Base-by-base conservation (phyloP, 495 filamentous ascomycete genomes). In the Immersiella caudata region DNA sequence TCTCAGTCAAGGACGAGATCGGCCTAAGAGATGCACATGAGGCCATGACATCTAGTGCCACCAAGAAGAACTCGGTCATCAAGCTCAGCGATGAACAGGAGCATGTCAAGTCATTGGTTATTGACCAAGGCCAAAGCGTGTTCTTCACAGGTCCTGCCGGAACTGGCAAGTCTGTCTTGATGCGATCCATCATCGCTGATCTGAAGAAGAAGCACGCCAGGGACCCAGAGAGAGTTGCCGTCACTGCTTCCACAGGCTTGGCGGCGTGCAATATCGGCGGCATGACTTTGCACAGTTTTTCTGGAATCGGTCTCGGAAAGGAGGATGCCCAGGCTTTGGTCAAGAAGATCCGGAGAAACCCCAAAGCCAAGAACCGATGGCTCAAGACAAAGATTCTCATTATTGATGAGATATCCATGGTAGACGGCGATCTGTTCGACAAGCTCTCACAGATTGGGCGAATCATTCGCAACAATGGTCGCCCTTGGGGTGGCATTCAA, bases 111-210 rank as follows among this genome's bases (percentile, higher is more conserved):
- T 85, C 91, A 18, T 78, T 96, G 16, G 93, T 98, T 24, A 81
- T 91, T 2, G 84, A 93, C 4, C 74, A 89, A 40, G 81, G 82
- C 35, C 91, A 93, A 73, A 97, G 95, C 70, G 94, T 97, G 4
- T 99, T 99, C 82, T 99, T 98, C 78, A 99, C 95, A 1, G 95
- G 95, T 65, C 96, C 95, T 51, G 95, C 95, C 64, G 95, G 95
- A 75, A 99, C 95, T 22, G 95, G 95, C 68, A 99, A 99, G 80
- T 99, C 95, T 0, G 95, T 98, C 2, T 81, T 99, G 57, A 90
- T 99, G 83, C 86, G 95, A 65, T 88, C 95, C 67, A 95, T 97
- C 66, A 97, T 99, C 71, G 76, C 85, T 16, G 85, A 89, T 7
- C 80, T 98, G 54, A 93, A 90, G 29, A 84, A 84, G 55, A 97